Conservation (phyloP, 345 rosid genomes). For the Gossypioides kirkii region DNA sequence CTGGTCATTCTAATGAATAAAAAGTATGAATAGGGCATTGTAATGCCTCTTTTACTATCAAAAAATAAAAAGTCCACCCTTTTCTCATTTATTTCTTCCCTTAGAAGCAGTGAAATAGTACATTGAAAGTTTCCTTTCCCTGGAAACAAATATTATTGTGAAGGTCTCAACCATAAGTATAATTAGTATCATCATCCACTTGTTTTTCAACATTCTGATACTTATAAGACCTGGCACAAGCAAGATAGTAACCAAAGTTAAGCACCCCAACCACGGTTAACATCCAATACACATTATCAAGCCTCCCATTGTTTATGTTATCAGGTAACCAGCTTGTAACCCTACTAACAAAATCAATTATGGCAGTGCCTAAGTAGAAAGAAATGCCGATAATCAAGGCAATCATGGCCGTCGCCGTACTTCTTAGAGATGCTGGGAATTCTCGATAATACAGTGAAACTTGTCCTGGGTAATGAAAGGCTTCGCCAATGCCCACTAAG, state of each 20-base stretch:
- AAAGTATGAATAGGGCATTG: too few relatives aligned
- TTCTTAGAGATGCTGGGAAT: constrained; percentile 25
- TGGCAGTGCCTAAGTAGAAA: constrained; percentile 34
- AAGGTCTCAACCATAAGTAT: neutral
- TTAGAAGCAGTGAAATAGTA: neutral
- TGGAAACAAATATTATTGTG: neutral
- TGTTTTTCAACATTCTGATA: constrained; percentile 4
- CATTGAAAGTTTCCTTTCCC: neutral
- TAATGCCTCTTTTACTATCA: too few relatives aligned
- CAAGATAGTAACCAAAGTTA: constrained; percentile 11
- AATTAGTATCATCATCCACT: neutral
- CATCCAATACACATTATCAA: constrained; percentile 35
- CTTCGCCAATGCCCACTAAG: constrained; percentile 36
- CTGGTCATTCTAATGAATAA: too few relatives aligned
- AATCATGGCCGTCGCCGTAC: constrained; percentile 35
- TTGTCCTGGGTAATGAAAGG: constrained; percentile 42
- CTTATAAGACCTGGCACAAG: neutral
- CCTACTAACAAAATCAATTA: constrained; percentile 25
- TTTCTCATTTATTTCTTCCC: too few relatives aligned
- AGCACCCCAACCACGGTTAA: constrained; percentile 6
- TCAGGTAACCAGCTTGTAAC: constrained; percentile 35
- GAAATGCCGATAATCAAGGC: constrained; percentile 25
- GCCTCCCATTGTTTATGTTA: constrained; percentile 34
- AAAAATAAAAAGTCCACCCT: too few relatives aligned
- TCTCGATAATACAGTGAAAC: constrained; percentile 33